Conservation (phyloP, 164 flowering plant species). For the Euptelea pleiosperma region DNA sequence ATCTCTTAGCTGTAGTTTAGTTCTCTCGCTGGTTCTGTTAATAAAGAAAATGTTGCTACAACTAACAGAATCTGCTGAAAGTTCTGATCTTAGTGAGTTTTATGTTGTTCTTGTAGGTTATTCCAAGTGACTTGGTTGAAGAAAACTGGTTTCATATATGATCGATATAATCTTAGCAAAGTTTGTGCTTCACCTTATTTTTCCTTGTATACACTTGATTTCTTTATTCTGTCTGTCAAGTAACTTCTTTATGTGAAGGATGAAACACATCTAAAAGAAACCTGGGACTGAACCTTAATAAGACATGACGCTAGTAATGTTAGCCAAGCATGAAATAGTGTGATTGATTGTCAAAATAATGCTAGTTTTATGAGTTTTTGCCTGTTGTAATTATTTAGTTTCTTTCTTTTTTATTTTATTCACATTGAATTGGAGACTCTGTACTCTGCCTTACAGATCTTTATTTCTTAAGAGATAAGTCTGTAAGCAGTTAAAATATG, state of each 20-base stretch:
- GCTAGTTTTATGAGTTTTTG: no score
- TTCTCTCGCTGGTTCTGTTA: not conserved
- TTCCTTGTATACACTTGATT: not conserved
- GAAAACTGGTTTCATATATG: conserved; percentile 80
- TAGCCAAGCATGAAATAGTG: no score
- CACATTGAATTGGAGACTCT: not conserved
- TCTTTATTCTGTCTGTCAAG: not conserved
- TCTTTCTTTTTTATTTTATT: not conserved
- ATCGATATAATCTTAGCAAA: conserved; percentile 63
- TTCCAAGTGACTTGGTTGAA: conserved; percentile 89
- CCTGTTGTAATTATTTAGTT: no score
- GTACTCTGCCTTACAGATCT: not conserved
- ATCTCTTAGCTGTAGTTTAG: conserved; percentile 3
- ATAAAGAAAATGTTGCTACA: not conserved
- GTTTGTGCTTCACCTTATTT: conserved; percentile 55
- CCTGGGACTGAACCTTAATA: not conserved
- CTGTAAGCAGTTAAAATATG: not conserved
- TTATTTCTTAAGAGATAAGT: no score
- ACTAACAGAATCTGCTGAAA: not conserved
- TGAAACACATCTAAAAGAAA: not conserved
- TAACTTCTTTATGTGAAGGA: not conserved
- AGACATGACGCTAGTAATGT: not conserved
- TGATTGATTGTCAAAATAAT: no score
- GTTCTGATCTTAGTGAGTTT: conserved; percentile 23
- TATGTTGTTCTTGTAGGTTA: conserved; percentile 67